Evolutionary conservation across 1,284 basidiomycete species (phyloP).

Genomic region (Inonotus obliquus): DNA sequence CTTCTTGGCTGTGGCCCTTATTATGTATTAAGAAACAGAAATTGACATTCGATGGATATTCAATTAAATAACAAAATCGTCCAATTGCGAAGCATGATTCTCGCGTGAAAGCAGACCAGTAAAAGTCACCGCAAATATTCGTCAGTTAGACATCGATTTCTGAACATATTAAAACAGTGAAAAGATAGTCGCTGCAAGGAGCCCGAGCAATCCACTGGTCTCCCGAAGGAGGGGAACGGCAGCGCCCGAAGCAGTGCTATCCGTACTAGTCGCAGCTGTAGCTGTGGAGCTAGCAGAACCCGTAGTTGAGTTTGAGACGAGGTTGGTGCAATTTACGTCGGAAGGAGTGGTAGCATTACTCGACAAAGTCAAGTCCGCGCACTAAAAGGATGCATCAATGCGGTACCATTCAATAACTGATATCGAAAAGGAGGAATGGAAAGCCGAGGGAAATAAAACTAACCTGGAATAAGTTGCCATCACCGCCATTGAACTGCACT

Average conservation of each 20-base stretch:
- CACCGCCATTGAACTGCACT: slow-evolving; percentile 60
- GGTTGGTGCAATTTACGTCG: slow-evolving; percentile 32
- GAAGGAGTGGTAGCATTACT: slow-evolving; percentile 39
- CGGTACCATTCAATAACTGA: background rate
- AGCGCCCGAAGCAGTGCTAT: background rate
- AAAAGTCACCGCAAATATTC: background rate
- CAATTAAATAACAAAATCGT: no score
- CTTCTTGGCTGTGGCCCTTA: no score
- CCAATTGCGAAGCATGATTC: no score
- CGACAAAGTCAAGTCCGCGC: slow-evolving; percentile 66
- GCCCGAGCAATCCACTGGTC: background rate
- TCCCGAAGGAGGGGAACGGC: background rate
- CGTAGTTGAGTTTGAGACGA: slow-evolving; percentile 14
- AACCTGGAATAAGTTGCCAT: slow-evolving; percentile 65
- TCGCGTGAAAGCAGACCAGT: no score
- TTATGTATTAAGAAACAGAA: no score
- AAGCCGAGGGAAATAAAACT: background rate
- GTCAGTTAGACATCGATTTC: background rate
- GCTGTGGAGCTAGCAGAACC: slow-evolving; percentile 1
- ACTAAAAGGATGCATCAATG: slow-evolving; percentile 37
- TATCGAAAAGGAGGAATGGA: background rate
- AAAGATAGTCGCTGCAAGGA: slow-evolving; percentile 1
- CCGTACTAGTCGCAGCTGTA: background rate
- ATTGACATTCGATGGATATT: no score
- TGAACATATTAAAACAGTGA: background rate